A percentile compares a stretch with the other conserved stretches of the same genome.
These are phyloP conservation scores for Pseudogymnoascus sp. DNA, from an alignment of 2,329 filamentous ascomycete genomes.

Conservation along the genomic window DNA sequence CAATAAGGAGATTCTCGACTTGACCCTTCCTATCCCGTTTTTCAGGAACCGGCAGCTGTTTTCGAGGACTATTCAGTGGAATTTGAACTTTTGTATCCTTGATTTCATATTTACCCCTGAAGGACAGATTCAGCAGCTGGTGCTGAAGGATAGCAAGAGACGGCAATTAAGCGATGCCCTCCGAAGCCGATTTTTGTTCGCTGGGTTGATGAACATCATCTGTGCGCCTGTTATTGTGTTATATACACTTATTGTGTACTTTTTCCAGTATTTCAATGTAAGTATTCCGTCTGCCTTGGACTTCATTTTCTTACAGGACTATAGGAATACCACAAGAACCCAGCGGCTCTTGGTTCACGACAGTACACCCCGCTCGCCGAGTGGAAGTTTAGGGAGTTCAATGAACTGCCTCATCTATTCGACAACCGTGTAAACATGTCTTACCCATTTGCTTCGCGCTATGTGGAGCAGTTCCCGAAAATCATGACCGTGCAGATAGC, in stretches of 20 bases:
- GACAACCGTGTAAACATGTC: conserved; percentile 88
- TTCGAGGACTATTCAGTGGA: conserved; percentile 87
- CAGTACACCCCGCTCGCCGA: conserved; percentile 89
- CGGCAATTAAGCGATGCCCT: conserved; percentile 70
- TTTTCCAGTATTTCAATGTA: conserved; percentile 91
- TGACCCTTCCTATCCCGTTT: conserved; percentile 80
- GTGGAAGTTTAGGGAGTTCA: conserved; percentile 99
- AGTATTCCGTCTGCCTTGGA: conserved; percentile 25
- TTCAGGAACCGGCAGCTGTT: conserved; percentile 72
- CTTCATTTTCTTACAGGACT: background rate
- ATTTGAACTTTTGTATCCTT: conserved; percentile 78
- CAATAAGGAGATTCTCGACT: conserved; percentile 89
- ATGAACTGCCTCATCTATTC: conserved; percentile 89
- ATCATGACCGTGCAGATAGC: conserved; percentile 82
- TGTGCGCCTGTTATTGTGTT: conserved; percentile 81
- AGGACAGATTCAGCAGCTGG: conserved; percentile 78
- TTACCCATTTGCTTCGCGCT: conserved; percentile 83
- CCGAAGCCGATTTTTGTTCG: conserved; percentile 68
- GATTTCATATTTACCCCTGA: conserved; percentile 90
- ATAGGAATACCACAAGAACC: conserved; percentile 91
- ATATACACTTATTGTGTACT: conserved; percentile 80
- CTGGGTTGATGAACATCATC: conserved; percentile 77
- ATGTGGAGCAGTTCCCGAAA: conserved; percentile 94
- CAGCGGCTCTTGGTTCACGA: conserved; percentile 74
- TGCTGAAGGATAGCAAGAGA: conserved; percentile 76